Percentiles rank a stretch among this genome's conserved stretches.
Evolutionary conservation across 1,139 yeast species (phyloP).

Genomic region (Cylindricascospora bacillispora): DNA sequence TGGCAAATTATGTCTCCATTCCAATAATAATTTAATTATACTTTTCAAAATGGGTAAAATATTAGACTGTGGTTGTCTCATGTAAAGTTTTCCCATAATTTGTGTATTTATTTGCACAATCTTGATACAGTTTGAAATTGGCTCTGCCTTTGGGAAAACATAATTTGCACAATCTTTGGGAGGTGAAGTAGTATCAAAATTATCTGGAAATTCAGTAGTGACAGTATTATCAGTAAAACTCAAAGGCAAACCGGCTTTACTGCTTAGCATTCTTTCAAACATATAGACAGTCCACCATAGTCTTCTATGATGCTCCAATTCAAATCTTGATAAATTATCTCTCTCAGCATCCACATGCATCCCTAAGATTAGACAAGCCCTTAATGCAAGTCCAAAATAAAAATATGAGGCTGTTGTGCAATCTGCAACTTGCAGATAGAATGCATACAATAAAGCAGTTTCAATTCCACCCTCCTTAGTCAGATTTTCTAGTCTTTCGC

Average conservation of each 20-base stretch:
- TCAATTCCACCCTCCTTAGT: constrained; percentile 79
- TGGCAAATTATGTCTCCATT: constrained; percentile 61
- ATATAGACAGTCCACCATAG: constrained; percentile 89
- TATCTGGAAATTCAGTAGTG: constrained; percentile 63
- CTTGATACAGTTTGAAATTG: constrained; percentile 64
- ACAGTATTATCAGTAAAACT: constrained; percentile 71
- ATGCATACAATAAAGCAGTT: constrained; percentile 62
- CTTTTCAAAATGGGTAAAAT: constrained; percentile 65
- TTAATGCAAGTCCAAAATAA: constrained; percentile 64
- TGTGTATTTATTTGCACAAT: constrained; percentile 73
- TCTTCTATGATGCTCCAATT: constrained; percentile 68
- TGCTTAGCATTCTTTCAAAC: constrained; percentile 76
- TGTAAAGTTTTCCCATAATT: constrained; percentile 58
- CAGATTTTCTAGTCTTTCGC: constrained; percentile 67
- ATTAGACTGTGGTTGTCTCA: constrained; percentile 62
- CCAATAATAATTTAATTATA: constrained; percentile 52
- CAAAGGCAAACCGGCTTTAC: constrained; percentile 75
- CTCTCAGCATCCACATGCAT: constrained; percentile 77
- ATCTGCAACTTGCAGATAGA: constrained; percentile 74
- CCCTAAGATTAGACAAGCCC: constrained; percentile 65
- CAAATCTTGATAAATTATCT: constrained; percentile 48
- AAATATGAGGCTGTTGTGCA: constrained; percentile 74
- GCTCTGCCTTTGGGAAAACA: constrained; percentile 72
- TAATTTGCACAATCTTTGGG: constrained; percentile 49
- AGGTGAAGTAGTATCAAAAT: constrained; percentile 49